phyloP scores from a whole-genome alignment of 1,139 yeast species.

The Blastobotrys persicus region DNA sequence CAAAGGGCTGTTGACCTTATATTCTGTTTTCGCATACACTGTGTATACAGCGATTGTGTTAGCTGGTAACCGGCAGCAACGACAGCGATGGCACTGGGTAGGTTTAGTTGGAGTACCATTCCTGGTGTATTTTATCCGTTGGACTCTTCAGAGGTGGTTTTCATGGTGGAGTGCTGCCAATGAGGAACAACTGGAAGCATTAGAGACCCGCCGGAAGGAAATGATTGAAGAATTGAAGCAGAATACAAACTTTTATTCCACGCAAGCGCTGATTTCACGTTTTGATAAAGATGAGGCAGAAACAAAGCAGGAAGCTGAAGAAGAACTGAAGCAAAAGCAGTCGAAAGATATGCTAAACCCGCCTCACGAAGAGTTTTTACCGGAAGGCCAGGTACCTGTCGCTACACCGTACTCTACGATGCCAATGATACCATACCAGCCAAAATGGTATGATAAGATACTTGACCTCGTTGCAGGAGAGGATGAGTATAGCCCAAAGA shows the following conservation, averaged over 20 bases:
- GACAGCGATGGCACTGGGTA: conserved; percentile 15
- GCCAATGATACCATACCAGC: conserved; percentile 23
- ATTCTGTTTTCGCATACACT: conserved; percentile 30
- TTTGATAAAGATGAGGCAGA: conserved; percentile 39
- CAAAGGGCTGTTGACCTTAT: conserved; percentile 32
- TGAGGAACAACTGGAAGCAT: conserved; percentile 37
- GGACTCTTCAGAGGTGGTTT: conserved; percentile 23
- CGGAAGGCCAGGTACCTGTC: neutral
- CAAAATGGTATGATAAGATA: conserved; percentile 43
- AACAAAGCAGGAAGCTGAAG: conserved; percentile 21
- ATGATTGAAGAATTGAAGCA: conserved; percentile 76
- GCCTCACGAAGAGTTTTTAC: neutral
- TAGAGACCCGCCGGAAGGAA: conserved; percentile 53
- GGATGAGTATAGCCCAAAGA: conserved; percentile 61
- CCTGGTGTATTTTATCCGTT: conserved; percentile 25
- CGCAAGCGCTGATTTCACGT: conserved; percentile 67
- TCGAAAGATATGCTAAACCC: neutral
- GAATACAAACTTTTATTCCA: conserved; percentile 72
- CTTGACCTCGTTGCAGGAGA: conserved; percentile 64
- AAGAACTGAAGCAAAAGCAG: conserved; percentile 7
- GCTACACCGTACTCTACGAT: neutral
- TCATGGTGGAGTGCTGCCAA: conserved; percentile 26
- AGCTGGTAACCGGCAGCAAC: conserved; percentile 16
- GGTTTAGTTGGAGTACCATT: conserved; percentile 25
- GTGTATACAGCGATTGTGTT: conserved; percentile 25